Evolutionary conservation across 805 yeast species (phyloP), one percentile per base, ranked within the genome.

Genomic region (Lipomyces yamanashiensis): DNA sequence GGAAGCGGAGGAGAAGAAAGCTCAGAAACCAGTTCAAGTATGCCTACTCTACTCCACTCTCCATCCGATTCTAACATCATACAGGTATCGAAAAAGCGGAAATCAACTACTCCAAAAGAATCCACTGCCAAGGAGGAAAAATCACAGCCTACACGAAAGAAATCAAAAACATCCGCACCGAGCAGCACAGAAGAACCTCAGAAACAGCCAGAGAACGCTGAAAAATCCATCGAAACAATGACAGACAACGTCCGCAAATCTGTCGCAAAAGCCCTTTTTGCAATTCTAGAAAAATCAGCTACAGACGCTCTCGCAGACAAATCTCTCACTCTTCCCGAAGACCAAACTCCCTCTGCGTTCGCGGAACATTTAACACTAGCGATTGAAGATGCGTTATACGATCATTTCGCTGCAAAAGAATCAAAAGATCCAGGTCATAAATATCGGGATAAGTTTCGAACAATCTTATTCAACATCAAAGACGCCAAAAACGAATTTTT

Each of bases 381-480:
- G 21, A 75, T 87, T 58, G 92, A 88, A 74, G 69, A 73, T 15
- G 84, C 83, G 2, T 75, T 87, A 19, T 82, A 73, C 68, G 74
- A 74, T 13, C 67, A 76, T 67, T 75, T 77, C 54, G 80, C 81
- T 44, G 48, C 56, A 8, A 67, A 69, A 34, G 55, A 59, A 41
- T 74, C 72, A 64, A 64, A 63, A 55, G 79, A 75, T 51, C 78
- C 75, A 9, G 80, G 80, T 8, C 70, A 74, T 48, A 76, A 80
- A 68, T 89, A 92, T 77, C 80, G 88, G 56, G 89, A 85, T 69
- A 85, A 87, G 76, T 84, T 88, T 71, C 78, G 96, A 74, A 81
- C 88, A 56, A 79, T 87, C 61, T 80, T 83, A 73, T 86, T 85
- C 73, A 87, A 86, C 74, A 78, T 85, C 62, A 79, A 79, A 71